Percentiles rank a stretch among this genome's conserved stretches.
phyloP scores from a whole-genome alignment of 805 yeast species.

The Lachancea dasiensis region DNA sequence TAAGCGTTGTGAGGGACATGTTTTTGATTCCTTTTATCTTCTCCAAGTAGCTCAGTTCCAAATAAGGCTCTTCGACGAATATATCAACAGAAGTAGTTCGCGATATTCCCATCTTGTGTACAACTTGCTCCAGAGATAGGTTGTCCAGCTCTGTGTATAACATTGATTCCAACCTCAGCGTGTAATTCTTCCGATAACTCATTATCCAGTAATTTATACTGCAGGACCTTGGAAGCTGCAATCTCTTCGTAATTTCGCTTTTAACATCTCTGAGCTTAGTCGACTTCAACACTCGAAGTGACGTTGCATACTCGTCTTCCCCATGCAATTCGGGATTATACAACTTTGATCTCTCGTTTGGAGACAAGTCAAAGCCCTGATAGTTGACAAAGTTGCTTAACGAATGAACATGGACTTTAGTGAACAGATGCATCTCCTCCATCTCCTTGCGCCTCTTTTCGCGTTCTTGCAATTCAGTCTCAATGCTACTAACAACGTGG shows the following conservation, averaged over 20 bases:
- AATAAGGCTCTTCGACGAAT: conserved; percentile 57
- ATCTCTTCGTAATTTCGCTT: conserved; percentile 41
- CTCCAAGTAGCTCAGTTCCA: conserved; percentile 16
- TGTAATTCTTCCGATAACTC: conserved; percentile 62
- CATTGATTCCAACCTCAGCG: conserved; percentile 54
- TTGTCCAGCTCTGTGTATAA: conserved; percentile 30
- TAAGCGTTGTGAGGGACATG: conserved; percentile 1
- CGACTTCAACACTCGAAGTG: conserved; percentile 50
- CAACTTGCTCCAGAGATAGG: conserved; percentile 46
- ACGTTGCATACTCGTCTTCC: conserved; percentile 40
- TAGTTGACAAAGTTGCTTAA: conserved; percentile 48
- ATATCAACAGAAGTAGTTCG: conserved; percentile 48
- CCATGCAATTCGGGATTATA: conserved; percentile 47
- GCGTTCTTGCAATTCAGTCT: conserved; percentile 54
- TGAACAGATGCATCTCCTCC: conserved; percentile 66
- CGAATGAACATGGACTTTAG: conserved; percentile 52
- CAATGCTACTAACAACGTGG: conserved; percentile 61
- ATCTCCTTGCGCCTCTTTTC: conserved; percentile 49
- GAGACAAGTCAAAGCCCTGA: conserved; percentile 71
- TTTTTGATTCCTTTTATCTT: not conserved
- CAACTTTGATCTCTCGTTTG: conserved; percentile 45
- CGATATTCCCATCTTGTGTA: conserved; percentile 40
- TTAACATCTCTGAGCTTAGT: conserved; percentile 47
- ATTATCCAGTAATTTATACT: conserved; percentile 57
- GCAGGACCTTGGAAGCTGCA: conserved; percentile 35